Evolutionary conservation across 352 stramenopile species (phyloP), one percentile per base, ranked within the genome.

Genomic region (Elongisporangium anandrum): DNA sequence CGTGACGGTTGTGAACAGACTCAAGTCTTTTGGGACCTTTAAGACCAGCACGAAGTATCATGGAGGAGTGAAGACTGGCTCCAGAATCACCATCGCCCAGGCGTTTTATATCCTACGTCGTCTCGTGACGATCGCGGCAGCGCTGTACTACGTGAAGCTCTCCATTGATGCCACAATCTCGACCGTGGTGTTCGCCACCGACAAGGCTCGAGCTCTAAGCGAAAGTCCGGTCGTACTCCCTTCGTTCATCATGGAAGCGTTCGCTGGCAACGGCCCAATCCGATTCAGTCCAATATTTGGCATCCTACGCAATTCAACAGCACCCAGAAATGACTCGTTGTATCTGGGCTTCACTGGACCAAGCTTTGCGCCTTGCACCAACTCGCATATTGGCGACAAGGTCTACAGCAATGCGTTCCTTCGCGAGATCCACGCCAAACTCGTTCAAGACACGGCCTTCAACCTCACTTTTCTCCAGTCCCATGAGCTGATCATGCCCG

Each of bases 401-500:
- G 45, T 59, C 12, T 65, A 65, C 34, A 39, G 17, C 12, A 58
- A 67, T 47, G 29, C 34, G 7, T 67, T 67, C 41, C 23, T 58
- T 34, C 59, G 55, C 24, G 29, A 54, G 12, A 51, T 70, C 15
- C 64, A 64, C 38, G 17, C 24, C 23, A 26, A 45, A n/a, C 22
- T 67, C 6, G 55, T 55, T n/a, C 53, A 50, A 39, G 34, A 59
- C 12, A 24, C 26, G 23, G 26, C 54, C 29, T 62, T 65, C 54
- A 61, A 61, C 24, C 19, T 62, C 47, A 65, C 34, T 4, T 64
- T 75, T 20, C 53, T 78, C 13, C 61, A 50, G 4, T 24, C 67
- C 0, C 54, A 63, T 52, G 72, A 83, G 22, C 45, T 86, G 12
- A 56, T 86, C 0, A 51, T 58, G 15, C 76, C 73, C 0, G 49